Percentiles rank a stretch among this genome's conserved stretches.
Conservation (phyloP, 768 basidiomycete genomes). For the Collybiopsis confluens region DNA sequence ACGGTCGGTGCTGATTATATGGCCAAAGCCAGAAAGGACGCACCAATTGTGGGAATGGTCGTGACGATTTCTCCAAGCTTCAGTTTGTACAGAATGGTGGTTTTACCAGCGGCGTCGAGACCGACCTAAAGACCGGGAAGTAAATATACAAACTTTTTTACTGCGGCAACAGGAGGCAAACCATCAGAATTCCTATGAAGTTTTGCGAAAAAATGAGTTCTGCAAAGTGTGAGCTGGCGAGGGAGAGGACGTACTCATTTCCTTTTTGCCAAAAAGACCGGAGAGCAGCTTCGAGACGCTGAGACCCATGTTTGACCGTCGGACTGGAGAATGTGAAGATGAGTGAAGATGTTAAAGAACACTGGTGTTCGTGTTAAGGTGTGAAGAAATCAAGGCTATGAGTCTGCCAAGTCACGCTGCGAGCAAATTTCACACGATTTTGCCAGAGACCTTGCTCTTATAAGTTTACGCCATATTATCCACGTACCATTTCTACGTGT, state of each 20-base stretch:
- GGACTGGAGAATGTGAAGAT: constrained; percentile 23
- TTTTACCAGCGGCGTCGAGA: constrained; percentile 99
- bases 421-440: constrained; percentile 18
- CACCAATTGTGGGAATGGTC: constrained; percentile 99
- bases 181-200: constrained; percentile 91
- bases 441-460: constrained; percentile 16
- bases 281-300: constrained; percentile 71
- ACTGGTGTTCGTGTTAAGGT: constrained; percentile 22
- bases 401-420: constrained; percentile 46
- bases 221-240: constrained; percentile 24
- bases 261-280: constrained; percentile 95
- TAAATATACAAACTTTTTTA: not conserved
- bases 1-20: constrained; percentile 14
- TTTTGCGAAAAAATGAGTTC: constrained; percentile 19
- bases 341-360: constrained; percentile 12
- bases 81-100: constrained; percentile 97
- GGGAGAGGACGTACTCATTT: constrained; percentile 82
- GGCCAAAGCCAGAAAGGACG: constrained; percentile 12
- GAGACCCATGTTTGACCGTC: constrained; percentile 64
- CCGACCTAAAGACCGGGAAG: constrained; percentile 69
- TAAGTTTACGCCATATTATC: constrained; percentile 5
- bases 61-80: constrained; percentile 99
- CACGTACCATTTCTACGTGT: too few relatives aligned
- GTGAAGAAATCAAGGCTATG: constrained; percentile 14
- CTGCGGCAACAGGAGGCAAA: constrained; percentile 25